Evolutionary conservation across 176 grass and related monocot species (phyloP), one percentile per base, ranked within the genome.

Genomic region (Saccharum spontaneum): DNA sequence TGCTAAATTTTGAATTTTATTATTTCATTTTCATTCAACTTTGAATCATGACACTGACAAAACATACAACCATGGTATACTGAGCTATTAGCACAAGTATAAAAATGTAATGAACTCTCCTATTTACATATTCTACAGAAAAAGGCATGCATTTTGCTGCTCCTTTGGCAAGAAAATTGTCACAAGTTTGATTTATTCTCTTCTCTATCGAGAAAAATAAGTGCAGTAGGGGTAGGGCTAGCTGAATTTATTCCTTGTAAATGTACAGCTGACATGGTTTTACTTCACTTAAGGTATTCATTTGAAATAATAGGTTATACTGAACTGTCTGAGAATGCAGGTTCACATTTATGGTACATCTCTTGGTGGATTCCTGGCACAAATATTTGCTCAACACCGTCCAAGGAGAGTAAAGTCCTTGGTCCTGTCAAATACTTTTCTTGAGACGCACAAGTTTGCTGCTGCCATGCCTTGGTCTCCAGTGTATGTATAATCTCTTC

Each of bases 291-390:
- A 18, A 78, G 26, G 31, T 9, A 67, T 52, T 67, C 17, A 74
- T 78, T 71, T 28, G 20, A 78, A 38, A 8, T 76, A 78, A 44
- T 89, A 44, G 59, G 57, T 75, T 40, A 6, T 78, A 45, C n/a
- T 46, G 3, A 40, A 75, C 75, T 18, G 30, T 68, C 4, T 72
- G 31, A 78, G 30, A 76, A 78, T 82, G 44, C 79, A 98, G 96
- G 91, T 98, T 72, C 96, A 98, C 84, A 90, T 98, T 79, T 98
- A 95, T 89, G 96, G 96, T 65, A 98, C 96, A 83, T 98, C 96
- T 87, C 93, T 98, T 86, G 96, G 96, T 82, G 96, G 93, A 90
- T 98, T 98, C 68, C 81, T 98, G 31, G 96, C 93, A 81, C 91
- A 95, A 86, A 90, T 98, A 89, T 98, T 98, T 87, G 88, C 91